A percentile compares a stretch with the other conserved stretches of the same genome.
Conservation (phyloP, 2,329 filamentous ascomycete genomes). For the Sporothrix brasiliensis region DNA sequence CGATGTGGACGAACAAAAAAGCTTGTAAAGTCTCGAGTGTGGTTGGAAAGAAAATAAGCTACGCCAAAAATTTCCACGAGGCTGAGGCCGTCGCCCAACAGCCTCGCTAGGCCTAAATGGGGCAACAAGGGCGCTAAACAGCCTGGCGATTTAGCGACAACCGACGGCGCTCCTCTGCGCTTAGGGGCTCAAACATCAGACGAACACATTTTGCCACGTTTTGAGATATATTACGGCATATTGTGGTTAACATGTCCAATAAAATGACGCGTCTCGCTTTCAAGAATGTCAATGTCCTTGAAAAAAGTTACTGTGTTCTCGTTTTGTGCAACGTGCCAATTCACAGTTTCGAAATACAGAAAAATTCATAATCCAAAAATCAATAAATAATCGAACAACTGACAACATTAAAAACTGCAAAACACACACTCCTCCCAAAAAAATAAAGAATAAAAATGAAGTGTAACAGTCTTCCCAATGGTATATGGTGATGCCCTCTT, state of each 20-base stretch:
- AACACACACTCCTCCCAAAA: neutral
- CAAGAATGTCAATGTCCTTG: neutral
- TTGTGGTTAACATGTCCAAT: neutral
- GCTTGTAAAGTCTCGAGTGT: neutral
- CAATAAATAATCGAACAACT: neutral
- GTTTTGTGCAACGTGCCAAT: neutral
- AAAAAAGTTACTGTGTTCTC: neutral
- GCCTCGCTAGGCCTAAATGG: constrained; percentile 1
- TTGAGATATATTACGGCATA: neutral
- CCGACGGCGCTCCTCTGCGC: neutral
- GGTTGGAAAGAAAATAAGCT: neutral
- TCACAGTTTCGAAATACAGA: neutral
- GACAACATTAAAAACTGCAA: neutral
- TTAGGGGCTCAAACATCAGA: neutral
- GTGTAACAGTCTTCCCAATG: neutral
- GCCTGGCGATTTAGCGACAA: neutral
- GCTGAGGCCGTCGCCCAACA: neutral
- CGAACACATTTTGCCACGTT: neutral
- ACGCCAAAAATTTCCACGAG: constrained; percentile 6
- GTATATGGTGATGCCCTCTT: constrained; percentile 21
- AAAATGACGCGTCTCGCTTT: neutral
- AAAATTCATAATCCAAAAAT: neutral
- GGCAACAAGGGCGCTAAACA: neutral
- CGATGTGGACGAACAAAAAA: neutral
- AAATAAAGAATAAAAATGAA: constrained; percentile 11